phyloP scores from a whole-genome alignment of 257 asterid genomes.

The Fraxinus pennsylvanica region DNA sequence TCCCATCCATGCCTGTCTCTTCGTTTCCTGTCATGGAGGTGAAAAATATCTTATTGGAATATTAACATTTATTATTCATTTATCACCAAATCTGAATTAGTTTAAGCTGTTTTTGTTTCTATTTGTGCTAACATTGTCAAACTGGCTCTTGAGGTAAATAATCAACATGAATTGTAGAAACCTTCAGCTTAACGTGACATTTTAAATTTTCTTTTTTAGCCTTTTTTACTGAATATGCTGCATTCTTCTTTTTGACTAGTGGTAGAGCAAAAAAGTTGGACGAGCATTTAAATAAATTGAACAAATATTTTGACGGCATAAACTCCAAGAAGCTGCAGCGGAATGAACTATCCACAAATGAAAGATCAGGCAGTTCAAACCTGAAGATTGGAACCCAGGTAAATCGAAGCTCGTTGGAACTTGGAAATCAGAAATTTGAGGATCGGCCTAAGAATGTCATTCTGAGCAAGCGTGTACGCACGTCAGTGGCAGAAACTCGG shows the following conservation, averaged over 20 bases:
- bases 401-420: constrained; percentile 65
- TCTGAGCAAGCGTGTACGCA: constrained; percentile 82
- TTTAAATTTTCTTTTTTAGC: constrained; percentile 1
- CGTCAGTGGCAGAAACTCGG: constrained; percentile 87
- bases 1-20: neutral
- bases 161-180: constrained; percentile 4
- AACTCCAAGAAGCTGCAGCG: constrained; percentile 77
- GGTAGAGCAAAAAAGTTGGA: constrained; percentile 79
- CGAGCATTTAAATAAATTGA: constrained; percentile 65
- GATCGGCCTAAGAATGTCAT: constrained; percentile 77
- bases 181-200: constrained; percentile 4
- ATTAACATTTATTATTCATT: neutral
- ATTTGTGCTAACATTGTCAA: constrained; percentile 5
- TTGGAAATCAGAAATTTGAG: constrained; percentile 61
- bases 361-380: constrained; percentile 65
- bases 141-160: constrained; percentile 10
- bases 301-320: constrained; percentile 55
- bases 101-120: neutral
- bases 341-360: constrained; percentile 63
- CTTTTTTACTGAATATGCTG: constrained; percentile 26
- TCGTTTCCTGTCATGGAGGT: neutral
- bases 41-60: neutral
- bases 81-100: neutral
- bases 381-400: constrained; percentile 76
- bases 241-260: constrained; percentile 47